These are phyloP conservation scores for Cyclotella distinguenda DNA, from an alignment of 108 stramenopile genomes.

Conservation along the genomic window DNA sequence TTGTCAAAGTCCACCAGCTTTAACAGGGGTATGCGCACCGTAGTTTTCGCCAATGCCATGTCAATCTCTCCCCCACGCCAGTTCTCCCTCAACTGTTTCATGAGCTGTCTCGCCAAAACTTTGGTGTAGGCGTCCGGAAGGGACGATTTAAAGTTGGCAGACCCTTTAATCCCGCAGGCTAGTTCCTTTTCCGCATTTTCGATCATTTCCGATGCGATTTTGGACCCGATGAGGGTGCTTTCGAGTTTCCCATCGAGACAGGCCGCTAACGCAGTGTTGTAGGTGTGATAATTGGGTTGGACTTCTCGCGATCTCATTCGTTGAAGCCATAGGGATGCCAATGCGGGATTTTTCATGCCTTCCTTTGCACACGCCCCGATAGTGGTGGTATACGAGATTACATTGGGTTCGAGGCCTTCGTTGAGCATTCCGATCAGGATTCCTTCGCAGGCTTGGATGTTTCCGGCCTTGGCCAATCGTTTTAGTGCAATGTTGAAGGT, in stretches of 20 bases:
- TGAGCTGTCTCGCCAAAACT: constrained; percentile 60
- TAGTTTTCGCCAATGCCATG: constrained; percentile 73
- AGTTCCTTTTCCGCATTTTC: constrained; percentile 64
- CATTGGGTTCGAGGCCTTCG: constrained; percentile 74
- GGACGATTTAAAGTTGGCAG: constrained; percentile 62
- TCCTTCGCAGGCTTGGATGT: constrained; percentile 71
- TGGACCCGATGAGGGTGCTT: constrained; percentile 64
- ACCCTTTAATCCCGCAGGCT: constrained; percentile 49
- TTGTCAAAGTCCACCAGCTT: constrained; percentile 76
- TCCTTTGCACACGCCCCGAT: constrained; percentile 76
- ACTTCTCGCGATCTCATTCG: constrained; percentile 79
- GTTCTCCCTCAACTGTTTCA: constrained; percentile 75
- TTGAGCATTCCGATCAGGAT: constrained; percentile 89
- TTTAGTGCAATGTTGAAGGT: constrained; percentile 91
- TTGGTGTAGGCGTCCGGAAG: constrained; percentile 78
- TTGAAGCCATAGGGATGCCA: constrained; percentile 78
- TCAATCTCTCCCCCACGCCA: constrained; percentile 76
- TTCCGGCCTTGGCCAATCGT: constrained; percentile 81
- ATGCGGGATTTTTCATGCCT: constrained; percentile 58
- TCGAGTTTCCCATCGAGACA: constrained; percentile 82
- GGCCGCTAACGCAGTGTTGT: constrained; percentile 83
- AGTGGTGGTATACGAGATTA: constrained; percentile 88
- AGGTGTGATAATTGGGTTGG: constrained; percentile 79
- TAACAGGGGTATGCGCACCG: constrained; percentile 61
- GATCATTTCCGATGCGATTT: constrained; percentile 75